Percentiles rank a stretch among this genome's conserved stretches.
These are phyloP conservation scores for Helminthosporium solani DNA, from an alignment of 2,329 filamentous ascomycete genomes.

Conservation along the genomic window DNA sequence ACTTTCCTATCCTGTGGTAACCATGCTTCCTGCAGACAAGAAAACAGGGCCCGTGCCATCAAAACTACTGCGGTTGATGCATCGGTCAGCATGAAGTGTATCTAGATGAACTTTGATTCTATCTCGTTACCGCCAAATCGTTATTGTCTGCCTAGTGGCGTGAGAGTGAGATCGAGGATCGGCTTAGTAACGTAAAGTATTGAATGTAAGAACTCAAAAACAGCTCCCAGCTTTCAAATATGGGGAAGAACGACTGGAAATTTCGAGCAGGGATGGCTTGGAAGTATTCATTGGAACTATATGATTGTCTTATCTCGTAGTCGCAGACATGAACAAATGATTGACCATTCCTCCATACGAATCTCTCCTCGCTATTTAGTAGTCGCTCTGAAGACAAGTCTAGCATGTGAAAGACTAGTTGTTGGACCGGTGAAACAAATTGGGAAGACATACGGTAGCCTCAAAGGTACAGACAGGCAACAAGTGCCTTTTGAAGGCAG, in stretches of 20 bases:
- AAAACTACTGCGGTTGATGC: constrained; percentile 16
- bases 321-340: constrained; percentile 16
- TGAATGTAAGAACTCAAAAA: no score
- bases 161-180: constrained; percentile 5
- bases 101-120: constrained; percentile 18
- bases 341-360: constrained; percentile 15
- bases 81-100: constrained; percentile 19
- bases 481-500: neutral
- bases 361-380: constrained; percentile 11
- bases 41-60: constrained; percentile 16
- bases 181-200: no score
- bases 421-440: no score
- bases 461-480: constrained; percentile 1
- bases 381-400: constrained; percentile 14
- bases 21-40: constrained; percentile 15
- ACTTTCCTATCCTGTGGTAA: no score
- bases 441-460: no score
- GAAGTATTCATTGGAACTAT: no score
- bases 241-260: no score
- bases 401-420: neutral
- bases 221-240: no score
- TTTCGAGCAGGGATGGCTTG: no score
- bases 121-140: neutral
- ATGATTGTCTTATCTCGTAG: constrained; percentile 9
- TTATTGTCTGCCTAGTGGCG: neutral